Evolutionary conservation across 257 asterid species (phyloP).

Genomic region (Verbascum thapsus): DNA sequence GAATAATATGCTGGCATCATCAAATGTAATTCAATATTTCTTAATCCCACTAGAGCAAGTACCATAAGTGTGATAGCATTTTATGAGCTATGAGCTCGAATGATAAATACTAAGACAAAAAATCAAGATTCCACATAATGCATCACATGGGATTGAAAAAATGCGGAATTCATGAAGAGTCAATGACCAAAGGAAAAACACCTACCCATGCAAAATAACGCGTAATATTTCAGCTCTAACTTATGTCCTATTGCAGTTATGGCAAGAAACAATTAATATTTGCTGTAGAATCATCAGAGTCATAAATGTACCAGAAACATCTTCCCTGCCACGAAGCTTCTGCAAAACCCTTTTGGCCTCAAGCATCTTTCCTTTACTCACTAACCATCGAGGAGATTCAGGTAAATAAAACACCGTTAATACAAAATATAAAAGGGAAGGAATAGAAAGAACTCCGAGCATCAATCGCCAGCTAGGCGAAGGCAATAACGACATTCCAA

Average conservation of each 20-base stretch:
- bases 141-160: background rate
- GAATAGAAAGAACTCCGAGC: slow-evolving; percentile 80
- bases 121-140: no score
- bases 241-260: no score
- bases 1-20: no score
- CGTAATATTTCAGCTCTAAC: no score
- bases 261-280: no score
- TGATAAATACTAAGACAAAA: background rate
- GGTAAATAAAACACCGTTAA: slow-evolving; percentile 64
- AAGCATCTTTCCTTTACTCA: slow-evolving; percentile 74
- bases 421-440: slow-evolving; percentile 63
- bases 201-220: background rate
- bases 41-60: no score
- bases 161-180: background rate
- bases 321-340: slow-evolving; percentile 72
- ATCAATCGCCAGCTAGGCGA: slow-evolving; percentile 79
- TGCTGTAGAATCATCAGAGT: no score
- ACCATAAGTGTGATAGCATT: no score
- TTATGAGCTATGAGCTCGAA: no score
- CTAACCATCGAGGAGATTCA: slow-evolving; percentile 90
- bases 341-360: slow-evolving; percentile 77
- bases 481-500: slow-evolving; percentile 61
- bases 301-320: slow-evolving; percentile 59
- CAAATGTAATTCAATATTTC: no score
- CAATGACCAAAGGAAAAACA: background rate